Base-by-base conservation (phyloP, 1,139 yeast species). In the Geotrichum candidum region DNA sequence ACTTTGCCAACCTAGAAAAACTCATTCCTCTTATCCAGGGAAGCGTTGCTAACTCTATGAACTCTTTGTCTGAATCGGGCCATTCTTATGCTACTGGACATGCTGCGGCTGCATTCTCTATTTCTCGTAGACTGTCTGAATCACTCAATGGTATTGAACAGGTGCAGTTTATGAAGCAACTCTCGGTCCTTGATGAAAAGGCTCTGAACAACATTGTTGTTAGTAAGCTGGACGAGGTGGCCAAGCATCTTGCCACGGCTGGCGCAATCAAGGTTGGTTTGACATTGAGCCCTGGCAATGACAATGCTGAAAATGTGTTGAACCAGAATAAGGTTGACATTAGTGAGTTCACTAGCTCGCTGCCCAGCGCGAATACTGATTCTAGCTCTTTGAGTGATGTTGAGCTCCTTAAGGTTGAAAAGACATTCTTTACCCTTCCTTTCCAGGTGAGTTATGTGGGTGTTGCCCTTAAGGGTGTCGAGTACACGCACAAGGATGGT, bases 381-480 rank as follows among this genome's bases (percentile, higher is more conserved):
- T n/a, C 18, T 18, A 63, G 61, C 7, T 62, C 55, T 6, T 13
- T 54, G 7, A 48, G n/a, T 0, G 65, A 63, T 29, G 58, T 65
- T 31, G 57, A 51, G 9, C 53, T 56, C 10, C 54, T 68, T n/a
- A 64, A 66, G n/a, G 50, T 57, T 2, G 54, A 61, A 38, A 75
- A 76, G 53, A 81, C 86, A 0, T 80, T 84, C 66, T 80, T 92
- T 60, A 80, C 85, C 64, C 79, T 94, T 64, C 98, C 98, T 33
- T 90, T 88, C 76, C 97, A 90, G 70, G 96, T 92, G 7, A 88
- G 90, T 53, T 94, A 90, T 70, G 82, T 96, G 0, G 87, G 96
- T 1, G 78, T 84, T 51, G 87, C 91, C 0, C 75, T 84, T 50
- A 71, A 77, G 18, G 96, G 96, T 51, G 85, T 89, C 2, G 80